These are phyloP conservation scores for Phytophthora constricta DNA, from an alignment of 352 stramenopile species.

Conservation along the genomic window DNA sequence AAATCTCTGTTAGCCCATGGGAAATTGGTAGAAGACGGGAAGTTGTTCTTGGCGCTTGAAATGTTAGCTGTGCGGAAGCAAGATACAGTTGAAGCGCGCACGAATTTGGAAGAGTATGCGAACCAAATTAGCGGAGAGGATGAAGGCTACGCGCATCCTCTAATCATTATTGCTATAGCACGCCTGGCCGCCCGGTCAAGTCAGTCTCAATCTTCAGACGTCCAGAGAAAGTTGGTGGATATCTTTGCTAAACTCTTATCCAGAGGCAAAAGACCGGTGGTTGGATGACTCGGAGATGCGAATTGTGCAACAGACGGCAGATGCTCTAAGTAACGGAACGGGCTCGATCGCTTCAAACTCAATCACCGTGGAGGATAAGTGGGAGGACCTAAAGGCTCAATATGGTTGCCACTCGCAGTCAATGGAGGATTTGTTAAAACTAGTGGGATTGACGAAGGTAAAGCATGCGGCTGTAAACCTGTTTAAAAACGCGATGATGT, in stretches of 20 bases:
- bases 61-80: slow-evolving; percentile 55
- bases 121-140: slow-evolving; percentile 10
- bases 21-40: slow-evolving; percentile 44
- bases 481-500: slow-evolving; percentile 74
- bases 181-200: slow-evolving; percentile 40
- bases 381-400: slow-evolving; percentile 64
- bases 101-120: slow-evolving; percentile 53
- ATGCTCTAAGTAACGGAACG: background rate
- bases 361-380: slow-evolving; percentile 51
- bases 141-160: slow-evolving; percentile 44
- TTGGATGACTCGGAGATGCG: slow-evolving; percentile 40
- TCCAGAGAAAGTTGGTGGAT: slow-evolving; percentile 46
- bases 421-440: slow-evolving; percentile 85
- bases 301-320: slow-evolving; percentile 9
- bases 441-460: slow-evolving; percentile 85
- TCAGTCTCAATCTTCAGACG: slow-evolving; percentile 13
- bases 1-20: slow-evolving; percentile 34
- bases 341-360: slow-evolving; percentile 1
- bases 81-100: slow-evolving; percentile 29
- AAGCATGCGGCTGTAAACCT: slow-evolving; percentile 78
- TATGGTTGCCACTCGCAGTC: slow-evolving; percentile 57
- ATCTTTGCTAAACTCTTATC: slow-evolving; percentile 64
- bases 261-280: slow-evolving; percentile 53
- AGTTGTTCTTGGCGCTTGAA: slow-evolving; percentile 69
- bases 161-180: slow-evolving; percentile 63